Conservation (phyloP, 495 filamentous ascomycete genomes). For the Lophiotrema nucula region DNA sequence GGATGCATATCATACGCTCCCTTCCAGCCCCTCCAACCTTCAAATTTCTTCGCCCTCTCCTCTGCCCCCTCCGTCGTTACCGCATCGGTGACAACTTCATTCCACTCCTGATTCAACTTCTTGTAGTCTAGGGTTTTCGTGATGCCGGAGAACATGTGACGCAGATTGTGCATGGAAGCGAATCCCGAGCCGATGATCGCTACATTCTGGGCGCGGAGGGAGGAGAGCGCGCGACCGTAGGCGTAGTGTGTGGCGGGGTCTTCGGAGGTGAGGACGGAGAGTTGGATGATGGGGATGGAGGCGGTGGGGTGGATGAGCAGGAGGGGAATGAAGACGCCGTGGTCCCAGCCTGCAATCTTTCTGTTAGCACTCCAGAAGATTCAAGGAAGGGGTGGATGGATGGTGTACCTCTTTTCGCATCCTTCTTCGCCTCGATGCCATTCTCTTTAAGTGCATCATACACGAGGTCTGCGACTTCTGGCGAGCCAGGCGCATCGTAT, state of each 20-base stretch:
- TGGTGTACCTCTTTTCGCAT: slow-evolving; percentile 30
- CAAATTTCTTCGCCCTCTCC: slow-evolving; percentile 28
- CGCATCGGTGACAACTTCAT: slow-evolving; percentile 28
- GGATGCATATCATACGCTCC: slow-evolving; percentile 40
- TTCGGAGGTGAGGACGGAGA: slow-evolving; percentile 39
- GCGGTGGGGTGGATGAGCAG: slow-evolving; percentile 37
- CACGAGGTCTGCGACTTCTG: slow-evolving; percentile 42
- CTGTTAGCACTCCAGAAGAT: background rate
- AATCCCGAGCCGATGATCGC: slow-evolving; percentile 41
- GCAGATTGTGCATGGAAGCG: slow-evolving; percentile 40
- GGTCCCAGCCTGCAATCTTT: slow-evolving; percentile 39
- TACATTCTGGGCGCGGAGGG: slow-evolving; percentile 35
- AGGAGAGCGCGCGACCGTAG: slow-evolving; percentile 35
- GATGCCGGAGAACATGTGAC: slow-evolving; percentile 33
- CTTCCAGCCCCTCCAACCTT: slow-evolving; percentile 35
- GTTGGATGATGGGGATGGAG: slow-evolving; percentile 39
- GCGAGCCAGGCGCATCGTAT: slow-evolving; percentile 45
- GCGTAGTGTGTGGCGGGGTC: slow-evolving; percentile 32
- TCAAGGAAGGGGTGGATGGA: background rate
- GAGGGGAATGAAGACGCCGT: slow-evolving; percentile 45
- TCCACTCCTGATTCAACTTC: slow-evolving; percentile 34
- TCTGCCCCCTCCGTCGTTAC: slow-evolving; percentile 20
- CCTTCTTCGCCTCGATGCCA: slow-evolving; percentile 35
- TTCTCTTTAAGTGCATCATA: slow-evolving; percentile 33
- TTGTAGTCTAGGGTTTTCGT: slow-evolving; percentile 21